A percentile compares a stretch with the other conserved stretches of the same genome.
Evolutionary conservation across 768 basidiomycete species (phyloP).

Genomic region (Leccinum sublutescens): DNA sequence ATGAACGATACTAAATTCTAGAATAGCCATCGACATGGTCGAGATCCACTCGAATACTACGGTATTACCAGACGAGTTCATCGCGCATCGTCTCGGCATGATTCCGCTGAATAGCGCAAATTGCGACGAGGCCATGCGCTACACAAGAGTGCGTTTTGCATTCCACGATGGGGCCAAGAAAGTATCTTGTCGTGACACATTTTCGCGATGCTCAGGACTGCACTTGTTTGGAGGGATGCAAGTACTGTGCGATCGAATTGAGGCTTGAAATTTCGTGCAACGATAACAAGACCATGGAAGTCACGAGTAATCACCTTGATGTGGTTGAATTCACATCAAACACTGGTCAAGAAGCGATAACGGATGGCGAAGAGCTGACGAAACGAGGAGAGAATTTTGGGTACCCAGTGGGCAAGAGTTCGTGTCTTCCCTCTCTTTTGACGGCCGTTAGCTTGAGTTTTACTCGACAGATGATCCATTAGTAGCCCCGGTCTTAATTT

Average conservation of each 20-base stretch:
- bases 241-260: slow-evolving; percentile 83
- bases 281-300: slow-evolving; percentile 71
- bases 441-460: slow-evolving; percentile 7
- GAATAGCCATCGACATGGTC: slow-evolving; percentile 92
- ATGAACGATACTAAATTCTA: slow-evolving; percentile 4
- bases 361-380: slow-evolving; percentile 64
- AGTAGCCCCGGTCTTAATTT: slow-evolving; percentile 73
- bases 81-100: slow-evolving; percentile 94
- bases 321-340: slow-evolving; percentile 43
- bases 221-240: slow-evolving; percentile 80
- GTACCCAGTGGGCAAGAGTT: slow-evolving; percentile 81
- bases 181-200: not conserved
- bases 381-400: slow-evolving; percentile 79
- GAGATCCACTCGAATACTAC: slow-evolving; percentile 89
- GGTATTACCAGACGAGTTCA: slow-evolving; percentile 95
- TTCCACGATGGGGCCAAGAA: not conserved
- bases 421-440: slow-evolving; percentile 21
- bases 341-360: slow-evolving; percentile 37
- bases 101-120: slow-evolving; percentile 85
- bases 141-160: slow-evolving; percentile 56
- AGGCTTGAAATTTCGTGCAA: slow-evolving; percentile 73
- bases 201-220: slow-evolving; percentile 69
- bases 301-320: slow-evolving; percentile 86
- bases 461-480: slow-evolving; percentile 52
- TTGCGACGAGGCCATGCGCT: slow-evolving; percentile 85